Percentiles rank a stretch among this genome's conserved stretches.
Conservation (phyloP, 352 stramenopile genomes). For the Phytophthora palmivora region DNA sequence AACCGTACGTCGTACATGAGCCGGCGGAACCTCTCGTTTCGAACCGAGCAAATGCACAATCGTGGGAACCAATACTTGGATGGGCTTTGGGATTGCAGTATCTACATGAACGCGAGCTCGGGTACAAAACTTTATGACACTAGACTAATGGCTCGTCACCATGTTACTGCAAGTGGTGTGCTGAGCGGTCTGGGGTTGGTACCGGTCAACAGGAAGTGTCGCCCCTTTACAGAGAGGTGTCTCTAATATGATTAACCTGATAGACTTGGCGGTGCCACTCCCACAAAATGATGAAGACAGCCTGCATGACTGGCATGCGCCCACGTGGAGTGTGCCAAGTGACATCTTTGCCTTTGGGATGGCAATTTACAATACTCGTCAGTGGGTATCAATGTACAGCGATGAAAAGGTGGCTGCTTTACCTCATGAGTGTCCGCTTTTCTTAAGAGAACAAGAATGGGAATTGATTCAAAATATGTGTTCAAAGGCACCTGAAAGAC, state of each 20-base stretch:
- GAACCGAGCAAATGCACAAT: conserved; percentile 22
- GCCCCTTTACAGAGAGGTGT: conserved; percentile 24
- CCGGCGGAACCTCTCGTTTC: conserved; percentile 16
- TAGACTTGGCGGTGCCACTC: conserved; percentile 3
- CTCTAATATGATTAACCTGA: no score
- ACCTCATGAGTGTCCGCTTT: conserved; percentile 12
- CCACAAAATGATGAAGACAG: not conserved
- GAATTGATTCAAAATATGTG: conserved; percentile 37
- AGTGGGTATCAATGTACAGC: conserved; percentile 26
- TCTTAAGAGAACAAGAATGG: conserved; percentile 29
- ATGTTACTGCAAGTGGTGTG: conserved; percentile 27
- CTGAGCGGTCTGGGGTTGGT: conserved; percentile 30
- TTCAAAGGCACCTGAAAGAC: conserved; percentile 1
- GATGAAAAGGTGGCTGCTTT: conserved; percentile 17
- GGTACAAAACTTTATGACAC: conserved; percentile 34
- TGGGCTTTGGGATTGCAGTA: conserved; percentile 39
- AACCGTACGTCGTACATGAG: conserved; percentile 38
- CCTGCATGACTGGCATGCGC: not conserved
- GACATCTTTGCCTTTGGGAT: conserved; percentile 33
- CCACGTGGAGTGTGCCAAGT: conserved; percentile 29
- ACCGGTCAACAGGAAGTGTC: conserved; percentile 22
- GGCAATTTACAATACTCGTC: conserved; percentile 37
- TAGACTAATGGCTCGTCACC: conserved; percentile 23
- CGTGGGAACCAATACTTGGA: conserved; percentile 32
- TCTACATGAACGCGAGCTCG: conserved; percentile 39